Conservation (phyloP, 2,329 filamentous ascomycete genomes). For the Colletotrichum melonis region DNA sequence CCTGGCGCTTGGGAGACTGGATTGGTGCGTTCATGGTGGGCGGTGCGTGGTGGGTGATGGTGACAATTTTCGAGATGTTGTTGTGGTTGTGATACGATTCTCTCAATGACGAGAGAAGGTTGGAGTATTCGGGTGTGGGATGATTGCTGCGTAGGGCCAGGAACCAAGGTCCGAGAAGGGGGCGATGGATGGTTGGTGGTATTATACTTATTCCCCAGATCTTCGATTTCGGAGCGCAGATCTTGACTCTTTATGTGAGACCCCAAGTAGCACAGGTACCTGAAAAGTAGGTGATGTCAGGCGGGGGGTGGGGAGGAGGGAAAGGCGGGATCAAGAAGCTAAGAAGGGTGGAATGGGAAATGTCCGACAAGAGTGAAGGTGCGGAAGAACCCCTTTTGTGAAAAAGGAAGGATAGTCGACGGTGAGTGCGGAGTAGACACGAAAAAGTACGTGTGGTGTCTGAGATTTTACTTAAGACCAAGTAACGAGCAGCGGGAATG, state of each 20-base stretch:
- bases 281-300: conserved; percentile 30
- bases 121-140: not conserved
- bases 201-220: conserved; percentile 36
- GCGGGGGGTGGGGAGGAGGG: not conserved
- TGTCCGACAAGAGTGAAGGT: conserved; percentile 1
- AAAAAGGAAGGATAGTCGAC: not conserved
- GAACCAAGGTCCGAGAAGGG: not conserved
- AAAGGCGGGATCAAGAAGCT: conserved; percentile 11
- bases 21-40: conserved; percentile 35
- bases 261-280: conserved; percentile 18
- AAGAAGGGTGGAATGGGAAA: conserved; percentile 2
- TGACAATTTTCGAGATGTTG: not conserved
- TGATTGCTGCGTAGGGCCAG: not conserved
- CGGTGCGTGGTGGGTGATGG: not conserved
- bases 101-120: not conserved
- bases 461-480: conserved; percentile 6
- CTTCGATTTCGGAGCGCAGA: conserved; percentile 29
- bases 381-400: conserved; percentile 9
- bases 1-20: conserved; percentile 28
- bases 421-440: not conserved
- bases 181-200: conserved; percentile 25
- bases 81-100: not conserved
- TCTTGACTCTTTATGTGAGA: conserved; percentile 26
- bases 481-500: conserved; percentile 11
- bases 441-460: not conserved